phyloP scores from a whole-genome alignment of 768 basidiomycete genomes.

The Pisolithus tinctorius region DNA sequence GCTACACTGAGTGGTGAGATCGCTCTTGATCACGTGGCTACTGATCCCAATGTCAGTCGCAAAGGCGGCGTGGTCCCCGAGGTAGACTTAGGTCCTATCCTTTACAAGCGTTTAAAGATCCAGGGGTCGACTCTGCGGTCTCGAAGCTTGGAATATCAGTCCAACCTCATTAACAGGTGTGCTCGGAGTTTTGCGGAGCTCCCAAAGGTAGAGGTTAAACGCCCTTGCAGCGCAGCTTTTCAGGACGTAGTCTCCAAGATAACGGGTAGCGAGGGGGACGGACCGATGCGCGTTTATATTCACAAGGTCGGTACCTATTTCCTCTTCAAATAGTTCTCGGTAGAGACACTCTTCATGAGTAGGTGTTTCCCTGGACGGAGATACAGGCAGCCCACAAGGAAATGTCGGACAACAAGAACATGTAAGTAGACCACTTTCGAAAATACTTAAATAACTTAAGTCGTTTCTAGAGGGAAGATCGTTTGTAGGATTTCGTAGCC shows the following conservation, averaged over 20 bases:
- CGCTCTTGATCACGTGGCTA: conserved; percentile 11
- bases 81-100: conserved; percentile 56
- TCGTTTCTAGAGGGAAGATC: conserved; percentile 26
- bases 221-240: conserved; percentile 37
- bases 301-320: conserved; percentile 51
- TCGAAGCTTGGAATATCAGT: conserved; percentile 70
- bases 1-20: conserved; percentile 57
- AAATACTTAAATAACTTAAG: neutral
- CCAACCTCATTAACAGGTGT: conserved; percentile 56
- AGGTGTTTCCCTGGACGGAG: conserved; percentile 78
- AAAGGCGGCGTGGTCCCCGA: conserved; percentile 46
- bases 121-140: conserved; percentile 85
- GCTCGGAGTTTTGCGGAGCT: conserved; percentile 6
- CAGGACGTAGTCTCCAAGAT: conserved; percentile 50
- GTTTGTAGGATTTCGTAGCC: conserved; percentile 20
- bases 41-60: conserved; percentile 8
- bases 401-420: conserved; percentile 73
- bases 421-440: conserved; percentile 18
- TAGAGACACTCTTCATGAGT: conserved; percentile 6
- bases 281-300: conserved; percentile 65
- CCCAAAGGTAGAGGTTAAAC: neutral
- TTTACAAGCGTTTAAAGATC: conserved; percentile 81
- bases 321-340: conserved; percentile 6
- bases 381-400: conserved; percentile 77
- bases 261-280: conserved; percentile 48